Evolutionary conservation across 73 alveolate genomes (phyloP).

Genomic region (Effrenium voratum): DNA sequence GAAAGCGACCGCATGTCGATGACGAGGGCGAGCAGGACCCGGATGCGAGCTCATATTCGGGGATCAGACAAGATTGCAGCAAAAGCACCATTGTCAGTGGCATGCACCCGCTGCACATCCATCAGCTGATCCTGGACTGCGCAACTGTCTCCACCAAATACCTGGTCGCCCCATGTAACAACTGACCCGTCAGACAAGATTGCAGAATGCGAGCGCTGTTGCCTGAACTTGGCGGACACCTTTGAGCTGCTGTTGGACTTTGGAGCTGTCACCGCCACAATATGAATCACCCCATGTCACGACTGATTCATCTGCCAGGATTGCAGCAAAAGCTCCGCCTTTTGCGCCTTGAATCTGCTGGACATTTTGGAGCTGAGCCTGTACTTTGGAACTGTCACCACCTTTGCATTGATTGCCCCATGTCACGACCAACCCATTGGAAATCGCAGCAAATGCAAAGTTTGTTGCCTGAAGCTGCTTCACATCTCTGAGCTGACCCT

Average conservation of each 20-base stretch:
- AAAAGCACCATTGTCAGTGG: not conserved
- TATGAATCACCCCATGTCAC: not conserved
- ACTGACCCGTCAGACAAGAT: not conserved
- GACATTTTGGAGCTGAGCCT: not conserved
- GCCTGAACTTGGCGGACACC: not conserved
- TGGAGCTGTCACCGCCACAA: conserved; percentile 5
- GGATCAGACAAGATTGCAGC: not conserved
- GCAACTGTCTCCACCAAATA: not conserved
- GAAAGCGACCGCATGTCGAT: no score
- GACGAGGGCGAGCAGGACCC: no score
- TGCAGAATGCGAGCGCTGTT: not conserved
- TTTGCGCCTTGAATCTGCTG: not conserved
- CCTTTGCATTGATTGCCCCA: not conserved
- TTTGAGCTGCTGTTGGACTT: not conserved
- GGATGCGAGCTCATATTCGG: not conserved
- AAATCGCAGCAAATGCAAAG: not conserved
- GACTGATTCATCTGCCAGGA: not conserved
- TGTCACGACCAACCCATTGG: not conserved
- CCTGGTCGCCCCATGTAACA: not conserved
- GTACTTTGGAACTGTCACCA: not conserved
- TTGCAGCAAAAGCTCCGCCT: not conserved
- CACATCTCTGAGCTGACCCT: not conserved
- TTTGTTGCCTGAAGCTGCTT: not conserved
- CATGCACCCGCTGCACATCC: not conserved
- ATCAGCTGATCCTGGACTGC: not conserved